Base-by-base conservation (phyloP, 768 basidiomycete species). In the Hericium alpestre region DNA sequence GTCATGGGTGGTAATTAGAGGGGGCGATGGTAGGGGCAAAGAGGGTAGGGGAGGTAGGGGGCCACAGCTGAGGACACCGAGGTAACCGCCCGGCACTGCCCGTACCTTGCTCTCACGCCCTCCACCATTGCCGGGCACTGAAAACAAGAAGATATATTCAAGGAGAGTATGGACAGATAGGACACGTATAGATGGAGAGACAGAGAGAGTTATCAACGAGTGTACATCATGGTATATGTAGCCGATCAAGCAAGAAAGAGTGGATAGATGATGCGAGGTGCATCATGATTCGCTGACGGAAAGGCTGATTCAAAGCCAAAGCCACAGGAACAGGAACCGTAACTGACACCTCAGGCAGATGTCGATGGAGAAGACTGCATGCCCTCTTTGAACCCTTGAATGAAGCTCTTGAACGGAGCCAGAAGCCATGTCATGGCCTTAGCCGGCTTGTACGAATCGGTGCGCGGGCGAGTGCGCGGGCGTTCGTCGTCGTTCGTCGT, bases 401-500 rank as follows among this genome's bases (percentile, higher is more conserved):
- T 56, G 51, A 62, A 62, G 50, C 61, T 61, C 58, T 51, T 51
- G 52, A 61, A 55, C 18, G 55, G 60, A 10, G 54, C 47, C 4
- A 59, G 54, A 10, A 61, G 49, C 60, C 62, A 58, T 27, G 40
- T 53, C 38, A 58, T 51, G 23, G 56, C 53, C 3, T 54, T 65
- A 3, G 79, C 73, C 0, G 74, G 71, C 46, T 68, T 65, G 67
- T 79, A 79, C 0, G 65, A 67, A 53, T 75, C 77, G 37, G 67
- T 79, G 38, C 84, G 76, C 13, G 76, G 72, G n/a, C 84, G 82
- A 55, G 76, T 79, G 25, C 69, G 54, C 20, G 76, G 76, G 40
- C 76, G 75, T 20, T 64, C 70, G n/a, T 76, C 76, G 23, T 61
- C 70, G 4, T 56, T 66, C 23, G 72, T 68, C 20, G 7, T 12